Percentiles rank a stretch among this genome's conserved stretches.
These are phyloP conservation scores for Solanum rostratum DNA, from an alignment of 257 asterid genomes.

Conservation along the genomic window DNA sequence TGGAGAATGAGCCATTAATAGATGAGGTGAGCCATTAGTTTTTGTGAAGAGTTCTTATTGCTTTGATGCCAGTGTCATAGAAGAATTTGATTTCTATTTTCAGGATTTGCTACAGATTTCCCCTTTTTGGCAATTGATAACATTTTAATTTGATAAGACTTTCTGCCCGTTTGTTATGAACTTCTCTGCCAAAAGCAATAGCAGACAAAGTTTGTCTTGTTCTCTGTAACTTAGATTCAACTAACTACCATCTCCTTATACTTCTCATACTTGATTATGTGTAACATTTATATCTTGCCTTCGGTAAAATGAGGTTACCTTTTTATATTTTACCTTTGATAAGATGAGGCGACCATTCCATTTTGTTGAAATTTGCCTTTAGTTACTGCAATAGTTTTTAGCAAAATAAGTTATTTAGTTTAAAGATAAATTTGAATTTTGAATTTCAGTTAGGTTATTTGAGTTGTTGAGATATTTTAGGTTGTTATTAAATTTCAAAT, in stretches of 20 bases:
- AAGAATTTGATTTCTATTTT: neutral
- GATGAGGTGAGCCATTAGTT: slow-evolving; percentile 38
- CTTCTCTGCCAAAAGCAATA: neutral
- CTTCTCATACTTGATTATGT: neutral
- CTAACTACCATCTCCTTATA: neutral
- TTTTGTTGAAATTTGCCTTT: no score
- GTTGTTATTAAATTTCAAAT: no score
- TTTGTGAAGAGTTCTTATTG: neutral
- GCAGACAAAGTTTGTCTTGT: neutral
- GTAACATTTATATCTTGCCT: neutral
- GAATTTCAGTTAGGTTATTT: no score
- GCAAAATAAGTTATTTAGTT: no score
- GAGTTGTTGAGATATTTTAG: no score
- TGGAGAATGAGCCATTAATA: slow-evolving; percentile 87
- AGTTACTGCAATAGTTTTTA: no score
- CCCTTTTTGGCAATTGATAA: neutral
- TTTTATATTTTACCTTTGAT: neutral
- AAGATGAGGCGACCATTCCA: neutral
- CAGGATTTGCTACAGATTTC: slow-evolving; percentile 6
- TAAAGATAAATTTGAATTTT: no score
- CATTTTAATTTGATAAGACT: neutral
- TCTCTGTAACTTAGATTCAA: neutral
- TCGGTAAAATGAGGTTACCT: neutral
- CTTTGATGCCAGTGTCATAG: neutral
- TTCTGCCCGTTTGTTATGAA: neutral